These are phyloP conservation scores for Furcasterigmium furcatum DNA, from an alignment of 2,329 filamentous ascomycete species.

Conservation along the genomic window DNA sequence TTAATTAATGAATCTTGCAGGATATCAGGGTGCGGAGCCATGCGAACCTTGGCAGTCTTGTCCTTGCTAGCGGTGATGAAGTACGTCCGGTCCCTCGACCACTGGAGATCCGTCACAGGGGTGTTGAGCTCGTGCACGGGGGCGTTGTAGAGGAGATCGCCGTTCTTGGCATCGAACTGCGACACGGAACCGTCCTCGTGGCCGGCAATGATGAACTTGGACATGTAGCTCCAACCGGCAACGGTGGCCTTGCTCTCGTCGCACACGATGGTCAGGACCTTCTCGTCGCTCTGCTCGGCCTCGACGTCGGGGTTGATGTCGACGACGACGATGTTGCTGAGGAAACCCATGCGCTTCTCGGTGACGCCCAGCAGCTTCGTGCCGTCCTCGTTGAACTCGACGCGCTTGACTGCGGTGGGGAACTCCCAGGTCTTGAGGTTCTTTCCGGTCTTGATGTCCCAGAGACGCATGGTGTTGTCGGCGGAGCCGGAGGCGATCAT, in stretches of 20 bases:
- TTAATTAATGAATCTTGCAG: conserved; percentile 5
- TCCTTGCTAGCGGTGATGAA: conserved; percentile 99
- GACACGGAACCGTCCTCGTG: conserved; percentile 95
- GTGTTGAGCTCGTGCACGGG: conserved; percentile 82
- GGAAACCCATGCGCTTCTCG: conserved; percentile 96
- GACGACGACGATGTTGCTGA: conserved; percentile 90
- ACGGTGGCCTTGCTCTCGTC: conserved; percentile 97
- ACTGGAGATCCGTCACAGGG: conserved; percentile 90
- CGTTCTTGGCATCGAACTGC: conserved; percentile 87
- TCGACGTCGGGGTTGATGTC: conserved; percentile 83
- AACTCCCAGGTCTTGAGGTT: conserved; percentile 98
- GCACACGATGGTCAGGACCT: conserved; percentile 81
- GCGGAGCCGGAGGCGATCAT: conserved; percentile 93
- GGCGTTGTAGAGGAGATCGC: conserved; percentile 77
- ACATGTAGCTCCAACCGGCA: conserved; percentile 91
- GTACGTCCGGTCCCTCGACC: conserved; percentile 89
- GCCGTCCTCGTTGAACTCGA: conserved; percentile 96
- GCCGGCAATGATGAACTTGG: conserved; percentile 94
- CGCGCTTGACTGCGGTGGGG: conserved; percentile 92
- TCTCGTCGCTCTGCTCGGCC: conserved; percentile 82
- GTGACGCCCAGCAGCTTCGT: conserved; percentile 88
- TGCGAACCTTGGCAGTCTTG: conserved; percentile 80
- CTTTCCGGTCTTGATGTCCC: conserved; percentile 91
- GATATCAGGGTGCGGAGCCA: not conserved
- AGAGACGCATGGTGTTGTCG: conserved; percentile 96